Percentiles rank a stretch among this genome's conserved stretches.
phyloP scores from a whole-genome alignment of 495 filamentous ascomycete genomes.

The Aspergillus egyptiacus region DNA sequence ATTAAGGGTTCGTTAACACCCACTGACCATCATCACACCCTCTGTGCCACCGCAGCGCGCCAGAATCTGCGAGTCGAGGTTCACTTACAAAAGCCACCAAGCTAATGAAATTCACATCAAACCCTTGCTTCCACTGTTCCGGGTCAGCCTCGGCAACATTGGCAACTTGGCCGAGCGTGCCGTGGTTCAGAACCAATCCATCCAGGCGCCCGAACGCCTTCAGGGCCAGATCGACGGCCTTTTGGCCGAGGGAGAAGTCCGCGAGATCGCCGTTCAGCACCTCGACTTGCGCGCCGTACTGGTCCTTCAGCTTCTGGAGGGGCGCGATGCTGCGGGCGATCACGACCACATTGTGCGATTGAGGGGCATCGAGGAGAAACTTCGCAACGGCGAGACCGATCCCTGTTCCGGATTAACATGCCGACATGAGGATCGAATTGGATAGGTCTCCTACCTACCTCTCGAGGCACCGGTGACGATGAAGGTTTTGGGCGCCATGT shows the following conservation, averaged over 20 bases:
- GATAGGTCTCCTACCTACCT: slow-evolving; percentile 31
- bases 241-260: slow-evolving; percentile 54
- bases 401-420: slow-evolving; percentile 38
- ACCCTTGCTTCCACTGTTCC: slow-evolving; percentile 67
- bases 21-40: too few relatives aligned
- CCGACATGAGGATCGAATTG: background rate
- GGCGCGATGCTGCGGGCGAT: slow-evolving; percentile 64
- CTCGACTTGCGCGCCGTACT: slow-evolving; percentile 62
- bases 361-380: slow-evolving; percentile 56
- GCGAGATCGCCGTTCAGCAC: slow-evolving; percentile 69
- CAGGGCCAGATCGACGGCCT: slow-evolving; percentile 57
- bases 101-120: slow-evolving; percentile 80
- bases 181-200: slow-evolving; percentile 83
- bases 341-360: slow-evolving; percentile 64
- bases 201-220: slow-evolving; percentile 65
- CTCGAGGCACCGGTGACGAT: slow-evolving; percentile 59
- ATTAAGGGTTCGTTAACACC: too few relatives aligned
- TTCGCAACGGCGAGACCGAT: slow-evolving; percentile 76
- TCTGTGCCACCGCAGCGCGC: too few relatives aligned
- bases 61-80: too few relatives aligned
- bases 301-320: slow-evolving; percentile 58
- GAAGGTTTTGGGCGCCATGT: slow-evolving; percentile 47
- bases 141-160: slow-evolving; percentile 57
- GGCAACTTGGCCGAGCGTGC: slow-evolving; percentile 69
- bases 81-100: slow-evolving; percentile 70